Percentiles rank a stretch among this genome's conserved stretches.
Conservation (phyloP, 768 basidiomycete species). For the Suillus variegatus region DNA sequence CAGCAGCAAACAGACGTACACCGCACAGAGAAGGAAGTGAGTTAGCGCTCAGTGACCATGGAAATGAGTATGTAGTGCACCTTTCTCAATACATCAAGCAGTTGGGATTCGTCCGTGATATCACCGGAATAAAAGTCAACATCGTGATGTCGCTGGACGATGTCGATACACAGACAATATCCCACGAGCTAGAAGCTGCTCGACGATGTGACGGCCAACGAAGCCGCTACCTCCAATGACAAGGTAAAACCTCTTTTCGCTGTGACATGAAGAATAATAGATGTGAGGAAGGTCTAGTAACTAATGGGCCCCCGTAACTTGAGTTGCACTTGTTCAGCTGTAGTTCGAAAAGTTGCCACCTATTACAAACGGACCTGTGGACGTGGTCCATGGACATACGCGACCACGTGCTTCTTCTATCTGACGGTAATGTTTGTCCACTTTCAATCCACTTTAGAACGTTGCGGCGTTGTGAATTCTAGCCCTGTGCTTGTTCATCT, state of each 20-base stretch:
- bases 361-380: not conserved
- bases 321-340: not conserved
- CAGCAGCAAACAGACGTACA: not conserved
- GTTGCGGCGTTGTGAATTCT: not conserved
- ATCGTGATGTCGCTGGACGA: slow-evolving; percentile 88
- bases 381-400: not conserved
- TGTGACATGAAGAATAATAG: slow-evolving; percentile 7
- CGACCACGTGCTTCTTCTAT: not conserved
- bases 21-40: not conserved
- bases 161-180: slow-evolving; percentile 83
- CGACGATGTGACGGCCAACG: slow-evolving; percentile 88
- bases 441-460: not conserved
- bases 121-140: slow-evolving; percentile 89
- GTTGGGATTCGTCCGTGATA: slow-evolving; percentile 74
- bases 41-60: not conserved
- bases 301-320: not conserved
- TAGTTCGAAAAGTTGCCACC: too few species aligned
- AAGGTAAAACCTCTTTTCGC: slow-evolving; percentile 69
- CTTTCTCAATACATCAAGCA: slow-evolving; percentile 73
- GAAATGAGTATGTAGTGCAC: slow-evolving; percentile 34
- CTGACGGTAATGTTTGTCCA: not conserved
- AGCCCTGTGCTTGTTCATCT: not conserved
- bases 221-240: slow-evolving; percentile 96
- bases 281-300: not conserved
- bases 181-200: slow-evolving; percentile 79